Percentiles rank a stretch among this genome's conserved stretches.
Evolutionary conservation across 2,329 filamentous ascomycete genomes (phyloP).

Genomic region (Hypoxylon sp.): DNA sequence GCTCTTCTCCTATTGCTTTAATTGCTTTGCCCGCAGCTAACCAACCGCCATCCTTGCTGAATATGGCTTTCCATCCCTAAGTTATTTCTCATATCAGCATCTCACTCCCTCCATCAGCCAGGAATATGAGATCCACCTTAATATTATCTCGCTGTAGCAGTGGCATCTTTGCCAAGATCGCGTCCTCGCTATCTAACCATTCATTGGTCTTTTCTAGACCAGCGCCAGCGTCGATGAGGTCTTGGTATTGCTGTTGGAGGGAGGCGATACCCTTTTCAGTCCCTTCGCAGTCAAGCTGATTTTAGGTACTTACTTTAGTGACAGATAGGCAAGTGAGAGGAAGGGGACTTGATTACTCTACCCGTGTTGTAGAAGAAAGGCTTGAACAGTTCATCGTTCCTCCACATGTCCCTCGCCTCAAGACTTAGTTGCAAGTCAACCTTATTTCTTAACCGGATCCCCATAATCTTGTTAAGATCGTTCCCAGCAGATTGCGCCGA

Average conservation of each 20-base stretch:
- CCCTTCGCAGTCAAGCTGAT: conserved; percentile 55
- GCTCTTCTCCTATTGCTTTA: conserved; percentile 60
- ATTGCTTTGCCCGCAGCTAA: conserved; percentile 63
- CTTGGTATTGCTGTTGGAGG: conserved; percentile 56
- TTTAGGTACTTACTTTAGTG: conserved; percentile 3
- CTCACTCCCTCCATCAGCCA: background rate
- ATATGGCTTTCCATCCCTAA: conserved; percentile 63
- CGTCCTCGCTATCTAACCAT: conserved; percentile 62
- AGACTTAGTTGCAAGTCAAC: conserved; percentile 54
- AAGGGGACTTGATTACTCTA: conserved; percentile 52
- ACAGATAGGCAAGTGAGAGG: conserved; percentile 36
- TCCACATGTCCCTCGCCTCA: conserved; percentile 59
- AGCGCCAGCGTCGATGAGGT: conserved; percentile 50
- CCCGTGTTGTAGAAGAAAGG: conserved; percentile 62
- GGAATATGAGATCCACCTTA: conserved; percentile 48
- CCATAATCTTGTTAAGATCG: conserved; percentile 65
- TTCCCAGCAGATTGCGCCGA: conserved; percentile 63
- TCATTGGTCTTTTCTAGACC: conserved; percentile 58
- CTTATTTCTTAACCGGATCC: conserved; percentile 54
- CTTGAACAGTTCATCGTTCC: conserved; percentile 60
- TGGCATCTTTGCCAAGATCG: conserved; percentile 59
- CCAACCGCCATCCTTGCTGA: conserved; percentile 62
- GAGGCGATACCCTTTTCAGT: conserved; percentile 53
- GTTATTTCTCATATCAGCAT: conserved; percentile 10
- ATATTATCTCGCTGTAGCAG: conserved; percentile 58